Evolutionary conservation across 129 eudicot genomes (phyloP), one percentile per base, ranked within the genome.

Genomic region (Logfia minima): DNA sequence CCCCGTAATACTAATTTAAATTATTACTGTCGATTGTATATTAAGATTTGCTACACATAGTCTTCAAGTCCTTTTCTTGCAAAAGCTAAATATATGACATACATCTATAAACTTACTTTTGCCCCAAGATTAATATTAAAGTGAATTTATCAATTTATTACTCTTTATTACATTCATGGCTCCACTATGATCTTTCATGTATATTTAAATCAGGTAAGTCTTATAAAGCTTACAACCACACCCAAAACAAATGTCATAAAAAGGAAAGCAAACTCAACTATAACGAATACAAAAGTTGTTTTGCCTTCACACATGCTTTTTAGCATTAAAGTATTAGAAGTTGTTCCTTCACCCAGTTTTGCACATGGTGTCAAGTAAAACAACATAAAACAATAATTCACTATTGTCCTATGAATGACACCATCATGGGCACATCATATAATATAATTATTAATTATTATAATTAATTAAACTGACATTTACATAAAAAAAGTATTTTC

Each of bases 321-420:
- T 19, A 23, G 55, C 17, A 43, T 19, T 45, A 70, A 79, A 79
- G 71, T 35, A 79, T 31, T 39, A 21, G 63, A 70, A 79, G 65
- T 61, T 70, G 82, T 35, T 45, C 65, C 65, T 37, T 76, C 66
- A 34, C 51, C 48, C 81, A 68, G 39, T 59, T 70, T 60, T 60
- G 21, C 82, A 78, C 77, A 78, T 78, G 82, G 82, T 62, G 35
- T 78, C 77, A 60, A 69, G 41, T 59, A 28, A 78, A 78, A 78
- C 82, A 59, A 78, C 71, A 11, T 45, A 45, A 13, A 64, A 65
- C 31, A 78, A 70, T 56, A 28, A 77, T 69, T 8, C 82, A 78
- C 51, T 48, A 61, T 70, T 70, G 64, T 78, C 63, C 62, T 59
- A 39, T 52, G 52, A 59, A 78, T 70, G 13, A 59, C 62, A 34